These are phyloP conservation scores for Komagataella phaffii DNA, from an alignment of 805 yeast genomes.

Conservation along the genomic window DNA sequence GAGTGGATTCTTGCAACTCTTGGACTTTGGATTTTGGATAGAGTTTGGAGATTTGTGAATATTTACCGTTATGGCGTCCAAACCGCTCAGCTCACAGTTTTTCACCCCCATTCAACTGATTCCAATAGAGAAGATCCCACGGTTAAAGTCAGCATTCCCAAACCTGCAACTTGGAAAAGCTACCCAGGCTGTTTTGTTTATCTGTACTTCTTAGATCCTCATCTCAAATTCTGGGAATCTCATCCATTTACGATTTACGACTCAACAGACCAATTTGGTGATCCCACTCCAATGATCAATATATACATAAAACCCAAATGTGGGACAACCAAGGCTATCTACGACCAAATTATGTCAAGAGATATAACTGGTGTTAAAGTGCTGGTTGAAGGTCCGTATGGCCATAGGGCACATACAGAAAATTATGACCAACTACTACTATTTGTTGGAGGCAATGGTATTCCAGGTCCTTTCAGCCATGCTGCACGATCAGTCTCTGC, in stretches of 20 bases:
- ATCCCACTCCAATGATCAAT: slow-evolving; percentile 17
- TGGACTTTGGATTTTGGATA: slow-evolving; percentile 27
- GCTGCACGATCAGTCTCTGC: slow-evolving; percentile 12
- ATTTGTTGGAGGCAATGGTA: slow-evolving; percentile 46
- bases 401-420: slow-evolving; percentile 24
- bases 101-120: background rate
- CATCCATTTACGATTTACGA: slow-evolving; percentile 44
- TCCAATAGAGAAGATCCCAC: slow-evolving; percentile 8
- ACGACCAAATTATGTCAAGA: slow-evolving; percentile 12
- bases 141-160: slow-evolving; percentile 19
- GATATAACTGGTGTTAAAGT: slow-evolving; percentile 21
- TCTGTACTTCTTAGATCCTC: slow-evolving; percentile 27
- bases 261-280: background rate
- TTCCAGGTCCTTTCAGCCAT: slow-evolving; percentile 39
- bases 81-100: slow-evolving; percentile 6
- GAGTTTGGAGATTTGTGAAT: slow-evolving; percentile 21
- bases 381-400: slow-evolving; percentile 45
- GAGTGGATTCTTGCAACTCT: slow-evolving; percentile 24
- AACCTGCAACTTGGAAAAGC: slow-evolving; percentile 30
- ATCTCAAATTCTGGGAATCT: slow-evolving; percentile 41
- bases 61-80: slow-evolving; percentile 16
- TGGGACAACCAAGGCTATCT: slow-evolving; percentile 31
- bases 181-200: slow-evolving; percentile 49
- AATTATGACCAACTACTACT: slow-evolving; percentile 27
- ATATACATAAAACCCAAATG: slow-evolving; percentile 33